Evolutionary conservation across 805 yeast genomes (phyloP).

Genomic region (Metschnikowia kunwiensis): DNA sequence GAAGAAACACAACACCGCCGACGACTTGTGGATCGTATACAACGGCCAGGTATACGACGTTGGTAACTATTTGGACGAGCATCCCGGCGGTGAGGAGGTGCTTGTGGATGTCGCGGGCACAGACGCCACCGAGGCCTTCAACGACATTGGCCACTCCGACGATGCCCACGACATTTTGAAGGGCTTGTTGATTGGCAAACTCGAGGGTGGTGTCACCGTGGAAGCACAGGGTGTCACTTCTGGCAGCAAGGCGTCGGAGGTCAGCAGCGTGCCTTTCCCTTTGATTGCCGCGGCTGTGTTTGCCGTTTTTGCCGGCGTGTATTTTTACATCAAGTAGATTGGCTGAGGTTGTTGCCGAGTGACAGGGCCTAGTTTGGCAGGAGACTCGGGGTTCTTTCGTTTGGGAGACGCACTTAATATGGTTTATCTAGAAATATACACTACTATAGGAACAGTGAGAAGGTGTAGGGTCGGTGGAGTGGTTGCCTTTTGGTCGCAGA

Average conservation of each 20-base stretch:
- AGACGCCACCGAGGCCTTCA: slow-evolving; percentile 69
- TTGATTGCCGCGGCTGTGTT: slow-evolving; percentile 18
- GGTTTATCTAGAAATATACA: too few relatives aligned
- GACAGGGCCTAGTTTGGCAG: too few relatives aligned
- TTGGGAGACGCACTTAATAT: too few relatives aligned
- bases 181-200: slow-evolving; percentile 69
- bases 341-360: too few relatives aligned
- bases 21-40: slow-evolving; percentile 44
- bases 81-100: slow-evolving; percentile 83
- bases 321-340: slow-evolving; percentile 18
- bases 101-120: slow-evolving; percentile 75
- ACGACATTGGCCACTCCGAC: slow-evolving; percentile 95
- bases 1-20: slow-evolving; percentile 36
- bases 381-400: too few relatives aligned
- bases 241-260: slow-evolving; percentile 11
- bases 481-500: too few relatives aligned
- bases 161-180: slow-evolving; percentile 81
- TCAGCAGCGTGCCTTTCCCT: slow-evolving; percentile 19
- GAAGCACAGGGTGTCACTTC: slow-evolving; percentile 19
- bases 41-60: slow-evolving; percentile 44
- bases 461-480: too few relatives aligned
- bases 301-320: slow-evolving; percentile 20
- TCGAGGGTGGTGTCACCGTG: slow-evolving; percentile 58
- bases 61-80: slow-evolving; percentile 45
- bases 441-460: too few relatives aligned